Conservation (phyloP, 2,329 filamentous ascomycete genomes). For the Apiospora malaysiana region DNA sequence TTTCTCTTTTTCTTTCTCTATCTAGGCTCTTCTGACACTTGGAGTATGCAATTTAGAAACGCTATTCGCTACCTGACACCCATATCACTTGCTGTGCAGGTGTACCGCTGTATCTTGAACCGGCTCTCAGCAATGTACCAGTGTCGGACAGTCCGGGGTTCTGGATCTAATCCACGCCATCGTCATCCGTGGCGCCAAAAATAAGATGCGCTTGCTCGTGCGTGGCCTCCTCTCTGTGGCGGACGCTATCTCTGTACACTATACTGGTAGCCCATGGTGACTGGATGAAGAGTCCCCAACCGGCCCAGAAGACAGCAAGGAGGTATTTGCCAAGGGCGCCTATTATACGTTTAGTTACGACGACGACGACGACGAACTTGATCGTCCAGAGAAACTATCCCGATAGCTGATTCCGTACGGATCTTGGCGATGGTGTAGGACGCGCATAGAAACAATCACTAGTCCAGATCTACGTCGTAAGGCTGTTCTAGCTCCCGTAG, state of each 20-base stretch:
- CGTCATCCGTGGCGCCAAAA: background rate
- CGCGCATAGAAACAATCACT: background rate
- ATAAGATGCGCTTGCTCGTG: background rate
- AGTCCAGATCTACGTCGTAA: background rate
- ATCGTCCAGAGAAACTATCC: background rate
- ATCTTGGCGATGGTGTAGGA: background rate
- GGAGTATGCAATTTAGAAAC: background rate
- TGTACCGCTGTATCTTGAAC: background rate
- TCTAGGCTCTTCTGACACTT: background rate
- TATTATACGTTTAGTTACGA: background rate
- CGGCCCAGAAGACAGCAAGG: background rate
- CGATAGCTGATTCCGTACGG: background rate
- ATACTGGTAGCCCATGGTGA: background rate
- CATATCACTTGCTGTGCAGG: background rate
- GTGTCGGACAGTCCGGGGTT: constrained; percentile 11
- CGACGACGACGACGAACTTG: background rate
- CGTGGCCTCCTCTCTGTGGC: background rate
- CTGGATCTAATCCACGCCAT: constrained; percentile 1
- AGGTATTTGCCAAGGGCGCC: background rate
- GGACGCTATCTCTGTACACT: constrained; percentile 1
- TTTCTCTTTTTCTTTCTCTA: background rate
- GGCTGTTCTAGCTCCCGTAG: background rate
- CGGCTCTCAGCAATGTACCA: background rate
- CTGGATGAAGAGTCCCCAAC: background rate
- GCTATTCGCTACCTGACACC: background rate